Base-by-base conservation (phyloP, 179 eudicot genomes). In the Nepenthes alata region DNA sequence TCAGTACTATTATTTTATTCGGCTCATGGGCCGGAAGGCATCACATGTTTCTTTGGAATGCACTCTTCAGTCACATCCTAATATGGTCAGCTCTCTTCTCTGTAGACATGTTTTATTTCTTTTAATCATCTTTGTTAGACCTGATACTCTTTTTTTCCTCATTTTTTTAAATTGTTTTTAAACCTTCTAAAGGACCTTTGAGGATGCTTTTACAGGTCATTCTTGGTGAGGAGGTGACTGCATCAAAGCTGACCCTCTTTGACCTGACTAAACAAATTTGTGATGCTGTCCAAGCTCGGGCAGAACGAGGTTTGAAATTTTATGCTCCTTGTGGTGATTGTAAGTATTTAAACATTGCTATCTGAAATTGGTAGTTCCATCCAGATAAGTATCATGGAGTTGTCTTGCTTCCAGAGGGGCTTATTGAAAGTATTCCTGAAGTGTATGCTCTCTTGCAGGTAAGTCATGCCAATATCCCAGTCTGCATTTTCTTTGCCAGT, bases 21-120 rank as follows among this genome's bases (percentile, higher is more conserved):
- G 99, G 44, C 88, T 93, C 72, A 93, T 93, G 99, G 97, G 99
- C 9, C 85, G 97, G 63, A 93, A 80, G 79, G 97, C 97, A 63
- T 94, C 99, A 53, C 97, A 94, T 71, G 97, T 94, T 72, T 95
- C 97, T 57, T 57, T 94, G 72, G 99, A 94, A 71, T 94, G 99
- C 81, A 87, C 99, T 67, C 85, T 94, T 52, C 97, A 94, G 74
- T 94, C 99, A 36, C 97, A 94, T 79, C 99, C 99, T 45, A 94
- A 94, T 68, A 74, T 94, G 99, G 99, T 93, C 37, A 64, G 85
- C 38, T 70, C 34, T 60, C 66, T 45, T 66, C 36, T 55, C 44
- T 35, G 7, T 3, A 35, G 36, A 2, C 58, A 54, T 54, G 11
- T 54, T 54, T 54, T 11, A 48, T 10, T 2, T 48, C 52, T 48